A percentile compares a stretch with the other conserved stretches of the same genome.
Conservation (phyloP, 2,329 filamentous ascomycete species). For the Xylaria sp. region DNA sequence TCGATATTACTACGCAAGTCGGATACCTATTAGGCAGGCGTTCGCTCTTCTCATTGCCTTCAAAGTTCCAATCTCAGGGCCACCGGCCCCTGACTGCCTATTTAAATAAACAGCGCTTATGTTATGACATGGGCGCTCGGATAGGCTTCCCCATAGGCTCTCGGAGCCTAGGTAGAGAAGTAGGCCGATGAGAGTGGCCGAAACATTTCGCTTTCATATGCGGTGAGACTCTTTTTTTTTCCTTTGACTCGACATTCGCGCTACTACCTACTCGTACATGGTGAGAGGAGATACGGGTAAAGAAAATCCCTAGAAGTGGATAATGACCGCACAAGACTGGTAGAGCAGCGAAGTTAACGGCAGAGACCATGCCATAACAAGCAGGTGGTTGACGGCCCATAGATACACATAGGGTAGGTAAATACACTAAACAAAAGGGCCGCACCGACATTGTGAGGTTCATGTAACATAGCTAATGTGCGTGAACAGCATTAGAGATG, state of each 20-base stretch:
- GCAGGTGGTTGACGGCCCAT: neutral
- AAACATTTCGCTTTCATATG: neutral
- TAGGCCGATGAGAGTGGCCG: neutral
- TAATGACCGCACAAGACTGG: constrained; percentile 3
- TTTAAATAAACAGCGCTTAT: neutral
- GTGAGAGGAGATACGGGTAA: neutral
- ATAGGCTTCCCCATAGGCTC: neutral
- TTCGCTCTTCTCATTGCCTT: neutral
- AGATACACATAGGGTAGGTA: neutral
- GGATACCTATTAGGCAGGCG: neutral
- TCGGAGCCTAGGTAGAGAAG: neutral
- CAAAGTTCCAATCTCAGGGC: neutral
- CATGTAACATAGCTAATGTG: neutral
- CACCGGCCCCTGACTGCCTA: neutral
- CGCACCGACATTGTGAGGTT: neutral
- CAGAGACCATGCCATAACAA: neutral
- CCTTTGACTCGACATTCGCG: neutral
- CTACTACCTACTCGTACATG: too few species aligned
- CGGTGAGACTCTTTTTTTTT: too few species aligned
- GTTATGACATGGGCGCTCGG: neutral
- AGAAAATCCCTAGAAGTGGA: constrained; percentile 1
- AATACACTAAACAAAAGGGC: neutral
- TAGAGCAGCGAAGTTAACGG: neutral
- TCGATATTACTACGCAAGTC: neutral
- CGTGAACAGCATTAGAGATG: neutral